phyloP scores from a whole-genome alignment of 257 asterid genomes.

The Nicotiana attenuata region DNA sequence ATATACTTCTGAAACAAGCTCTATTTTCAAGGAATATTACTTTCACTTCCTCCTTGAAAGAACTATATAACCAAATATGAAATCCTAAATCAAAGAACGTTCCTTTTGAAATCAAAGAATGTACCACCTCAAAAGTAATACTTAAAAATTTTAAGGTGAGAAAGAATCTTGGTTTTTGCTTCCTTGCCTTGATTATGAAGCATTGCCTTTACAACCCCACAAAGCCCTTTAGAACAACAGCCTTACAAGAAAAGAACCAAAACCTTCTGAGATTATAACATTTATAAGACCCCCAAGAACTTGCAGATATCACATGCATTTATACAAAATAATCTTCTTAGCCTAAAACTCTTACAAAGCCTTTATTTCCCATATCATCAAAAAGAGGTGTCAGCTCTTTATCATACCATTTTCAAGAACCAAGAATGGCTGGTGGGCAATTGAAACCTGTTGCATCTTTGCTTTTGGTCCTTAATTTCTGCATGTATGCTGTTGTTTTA shows the following conservation, averaged over 20 bases:
- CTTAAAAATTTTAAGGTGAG: background rate
- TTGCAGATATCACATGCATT: slow-evolving; percentile 15
- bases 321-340: background rate
- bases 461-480: slow-evolving; percentile 73
- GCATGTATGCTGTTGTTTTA: slow-evolving; percentile 68
- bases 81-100: background rate
- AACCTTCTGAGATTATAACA: background rate
- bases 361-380: background rate
- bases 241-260: slow-evolving; percentile 82
- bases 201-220: slow-evolving; percentile 50
- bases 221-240: slow-evolving; percentile 31
- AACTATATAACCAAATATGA: background rate
- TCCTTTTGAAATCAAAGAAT: slow-evolving; percentile 18
- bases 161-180: slow-evolving; percentile 22
- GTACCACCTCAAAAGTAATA: slow-evolving; percentile 8
- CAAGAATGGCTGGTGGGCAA: slow-evolving; percentile 50
- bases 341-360: background rate
- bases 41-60: background rate
- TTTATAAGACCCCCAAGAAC: slow-evolving; percentile 24
- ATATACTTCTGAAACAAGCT: background rate
- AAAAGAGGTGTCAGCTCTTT: background rate
- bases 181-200: slow-evolving; percentile 54
- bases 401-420: background rate
- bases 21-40: slow-evolving; percentile 4
- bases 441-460: slow-evolving; percentile 54